These are phyloP conservation scores for Apophysomyces ossiformis DNA, from an alignment of 371 early-diverging fungal genomes.

Conservation along the genomic window DNA sequence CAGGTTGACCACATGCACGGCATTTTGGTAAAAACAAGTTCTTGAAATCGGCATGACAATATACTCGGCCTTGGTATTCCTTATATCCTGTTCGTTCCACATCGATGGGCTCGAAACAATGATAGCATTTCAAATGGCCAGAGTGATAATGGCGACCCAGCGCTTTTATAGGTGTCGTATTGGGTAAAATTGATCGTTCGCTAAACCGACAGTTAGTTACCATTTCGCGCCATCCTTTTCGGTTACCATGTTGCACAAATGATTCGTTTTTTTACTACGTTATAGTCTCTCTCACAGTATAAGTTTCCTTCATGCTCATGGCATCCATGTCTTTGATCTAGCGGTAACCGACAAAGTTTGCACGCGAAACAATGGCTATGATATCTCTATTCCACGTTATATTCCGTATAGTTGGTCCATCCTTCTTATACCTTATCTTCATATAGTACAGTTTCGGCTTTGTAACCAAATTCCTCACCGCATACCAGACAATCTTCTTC, in stretches of 20 bases:
- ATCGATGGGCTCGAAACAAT: slow-evolving; percentile 67
- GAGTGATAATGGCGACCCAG: slow-evolving; percentile 69
- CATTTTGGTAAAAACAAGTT: slow-evolving; percentile 70
- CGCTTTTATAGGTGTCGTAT: slow-evolving; percentile 60
- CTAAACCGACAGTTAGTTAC: slow-evolving; percentile 24
- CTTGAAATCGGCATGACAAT: slow-evolving; percentile 77
- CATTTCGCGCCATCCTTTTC: not conserved
- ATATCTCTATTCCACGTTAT: slow-evolving; percentile 32
- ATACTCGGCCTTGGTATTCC: slow-evolving; percentile 73
- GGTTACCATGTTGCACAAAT: slow-evolving; percentile 60
- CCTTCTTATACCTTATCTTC: not conserved
- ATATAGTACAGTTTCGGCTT: not conserved
- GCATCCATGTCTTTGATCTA: slow-evolving; percentile 66
- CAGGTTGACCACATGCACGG: slow-evolving; percentile 66
- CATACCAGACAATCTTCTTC: not conserved
- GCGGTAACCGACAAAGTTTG: slow-evolving; percentile 62
- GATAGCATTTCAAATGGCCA: slow-evolving; percentile 69
- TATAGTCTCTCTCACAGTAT: slow-evolving; percentile 75
- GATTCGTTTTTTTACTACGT: slow-evolving; percentile 53
- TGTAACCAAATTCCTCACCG: not conserved
- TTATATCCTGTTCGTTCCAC: slow-evolving; percentile 74
- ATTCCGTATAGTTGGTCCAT: too few relatives aligned
- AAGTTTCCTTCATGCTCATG: slow-evolving; percentile 68
- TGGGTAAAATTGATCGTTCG: slow-evolving; percentile 53
- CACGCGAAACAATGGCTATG: slow-evolving; percentile 66